Conservation (phyloP, 2,329 filamentous ascomycete species). For the Chaetomiaceae sp. region DNA sequence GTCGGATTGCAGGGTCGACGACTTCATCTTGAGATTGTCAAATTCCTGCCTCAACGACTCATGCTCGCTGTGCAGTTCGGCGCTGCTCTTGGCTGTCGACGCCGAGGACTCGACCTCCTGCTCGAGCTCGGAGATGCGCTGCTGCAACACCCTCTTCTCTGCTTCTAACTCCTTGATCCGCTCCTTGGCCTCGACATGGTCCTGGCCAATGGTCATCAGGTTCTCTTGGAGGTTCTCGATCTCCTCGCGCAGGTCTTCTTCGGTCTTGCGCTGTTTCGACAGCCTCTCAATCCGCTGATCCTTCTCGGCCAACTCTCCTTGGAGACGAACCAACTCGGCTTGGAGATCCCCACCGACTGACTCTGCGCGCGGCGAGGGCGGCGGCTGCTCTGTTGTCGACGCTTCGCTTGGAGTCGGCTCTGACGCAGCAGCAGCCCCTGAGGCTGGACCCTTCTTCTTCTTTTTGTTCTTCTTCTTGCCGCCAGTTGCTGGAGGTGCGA, state of each 20-base stretch:
- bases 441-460: conserved; percentile 72
- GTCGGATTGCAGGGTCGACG: conserved; percentile 69
- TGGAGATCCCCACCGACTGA: conserved; percentile 34
- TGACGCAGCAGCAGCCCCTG: conserved; percentile 27
- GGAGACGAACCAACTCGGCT: conserved; percentile 45
- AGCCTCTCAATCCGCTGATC: conserved; percentile 68
- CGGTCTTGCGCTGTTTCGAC: conserved; percentile 62
- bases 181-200: conserved; percentile 78
- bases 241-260: conserved; percentile 76
- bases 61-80: conserved; percentile 57
- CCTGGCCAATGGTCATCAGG: conserved; percentile 69
- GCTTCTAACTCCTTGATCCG: conserved; percentile 63
- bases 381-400: conserved; percentile 31
- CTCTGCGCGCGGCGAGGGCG: conserved; percentile 25
- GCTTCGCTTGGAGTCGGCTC: conserved; percentile 34
- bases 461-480: conserved; percentile 75
- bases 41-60: conserved; percentile 47
- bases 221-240: conserved; percentile 79
- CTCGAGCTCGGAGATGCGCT: conserved; percentile 62
- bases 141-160: conserved; percentile 61
- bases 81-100: conserved; percentile 37
- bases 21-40: conserved; percentile 64
- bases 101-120: conserved; percentile 51
- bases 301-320: conserved; percentile 54
- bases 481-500: conserved; percentile 13